Evolutionary conservation across 1,284 basidiomycete species (phyloP).

Genomic region (Rugosomyces carneus): DNA sequence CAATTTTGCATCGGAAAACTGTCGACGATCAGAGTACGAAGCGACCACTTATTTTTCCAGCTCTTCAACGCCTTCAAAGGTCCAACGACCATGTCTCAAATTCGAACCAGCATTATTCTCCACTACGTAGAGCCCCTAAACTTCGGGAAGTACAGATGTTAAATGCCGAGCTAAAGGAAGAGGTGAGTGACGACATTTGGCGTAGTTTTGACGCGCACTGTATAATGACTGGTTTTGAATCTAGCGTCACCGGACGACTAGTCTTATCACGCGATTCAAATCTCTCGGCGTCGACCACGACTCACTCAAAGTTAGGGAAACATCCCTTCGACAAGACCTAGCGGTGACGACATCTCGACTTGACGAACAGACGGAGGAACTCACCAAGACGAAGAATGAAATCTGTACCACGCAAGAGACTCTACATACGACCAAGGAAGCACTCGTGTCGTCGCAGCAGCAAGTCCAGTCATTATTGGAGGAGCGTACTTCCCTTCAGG

Average conservation of each 20-base stretch:
- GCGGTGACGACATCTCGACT: background rate
- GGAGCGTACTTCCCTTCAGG: background rate
- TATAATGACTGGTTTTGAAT: background rate
- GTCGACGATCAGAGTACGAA: background rate
- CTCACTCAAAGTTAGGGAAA: background rate
- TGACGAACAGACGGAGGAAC: background rate
- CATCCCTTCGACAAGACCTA: conserved; percentile 2
- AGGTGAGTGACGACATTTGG: conserved; percentile 7
- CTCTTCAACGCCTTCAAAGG: conserved; percentile 11
- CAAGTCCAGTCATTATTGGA: background rate
- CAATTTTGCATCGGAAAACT: background rate
- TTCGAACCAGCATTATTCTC: background rate
- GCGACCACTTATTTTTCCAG: conserved; percentile 14
- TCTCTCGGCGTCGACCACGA: conserved; percentile 4
- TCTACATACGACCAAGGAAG: background rate
- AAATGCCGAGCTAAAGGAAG: background rate
- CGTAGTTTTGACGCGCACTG: too few species aligned
- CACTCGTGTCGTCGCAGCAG: background rate
- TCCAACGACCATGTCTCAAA: background rate
- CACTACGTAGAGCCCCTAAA: background rate
- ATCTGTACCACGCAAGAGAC: background rate
- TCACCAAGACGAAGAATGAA: conserved; percentile 5
- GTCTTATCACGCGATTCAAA: conserved; percentile 5
- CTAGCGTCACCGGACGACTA: conserved; percentile 3
- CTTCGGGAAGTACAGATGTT: conserved; percentile 3